phyloP scores from a whole-genome alignment of 768 basidiomycete genomes.

The Boletus coccyginus region DNA sequence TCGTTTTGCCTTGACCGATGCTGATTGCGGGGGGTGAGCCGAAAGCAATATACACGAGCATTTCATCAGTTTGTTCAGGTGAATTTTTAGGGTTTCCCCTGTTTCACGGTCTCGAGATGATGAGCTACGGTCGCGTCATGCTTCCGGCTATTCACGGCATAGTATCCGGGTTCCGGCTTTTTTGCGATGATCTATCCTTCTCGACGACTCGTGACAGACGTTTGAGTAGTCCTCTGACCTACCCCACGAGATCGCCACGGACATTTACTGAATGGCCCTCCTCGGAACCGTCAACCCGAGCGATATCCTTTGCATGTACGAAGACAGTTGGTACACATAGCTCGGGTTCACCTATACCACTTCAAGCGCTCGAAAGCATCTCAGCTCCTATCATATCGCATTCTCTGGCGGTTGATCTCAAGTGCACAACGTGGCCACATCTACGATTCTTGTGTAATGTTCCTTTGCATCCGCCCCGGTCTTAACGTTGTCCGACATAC shows the following conservation, averaged over 20 bases:
- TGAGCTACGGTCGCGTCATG: background rate
- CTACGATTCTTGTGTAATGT: background rate
- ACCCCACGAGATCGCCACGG: conserved; percentile 16
- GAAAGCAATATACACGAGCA: background rate
- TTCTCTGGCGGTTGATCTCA: conserved; percentile 24
- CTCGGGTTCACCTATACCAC: conserved; percentile 19
- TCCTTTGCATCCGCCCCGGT: background rate
- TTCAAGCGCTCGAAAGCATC: conserved; percentile 6
- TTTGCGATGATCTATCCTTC: background rate
- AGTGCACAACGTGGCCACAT: conserved; percentile 23
- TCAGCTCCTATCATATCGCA: conserved; percentile 24
- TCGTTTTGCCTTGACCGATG: background rate
- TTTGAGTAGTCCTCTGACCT: background rate
- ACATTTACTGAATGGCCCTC: conserved; percentile 12
- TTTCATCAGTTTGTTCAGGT: background rate
- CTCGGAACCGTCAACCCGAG: conserved; percentile 6
- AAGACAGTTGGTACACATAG: conserved; percentile 19
- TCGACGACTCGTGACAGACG: background rate
- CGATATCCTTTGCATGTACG: conserved; percentile 18
- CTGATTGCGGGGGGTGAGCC: background rate
- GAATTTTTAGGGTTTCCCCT: background rate
- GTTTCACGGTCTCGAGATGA: background rate
- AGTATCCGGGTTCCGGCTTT: background rate
- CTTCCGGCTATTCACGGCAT: background rate
- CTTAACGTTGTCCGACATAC: background rate